Evolutionary conservation across 2,329 filamentous ascomycete species (phyloP).

Genomic region (Penicillium freii): DNA sequence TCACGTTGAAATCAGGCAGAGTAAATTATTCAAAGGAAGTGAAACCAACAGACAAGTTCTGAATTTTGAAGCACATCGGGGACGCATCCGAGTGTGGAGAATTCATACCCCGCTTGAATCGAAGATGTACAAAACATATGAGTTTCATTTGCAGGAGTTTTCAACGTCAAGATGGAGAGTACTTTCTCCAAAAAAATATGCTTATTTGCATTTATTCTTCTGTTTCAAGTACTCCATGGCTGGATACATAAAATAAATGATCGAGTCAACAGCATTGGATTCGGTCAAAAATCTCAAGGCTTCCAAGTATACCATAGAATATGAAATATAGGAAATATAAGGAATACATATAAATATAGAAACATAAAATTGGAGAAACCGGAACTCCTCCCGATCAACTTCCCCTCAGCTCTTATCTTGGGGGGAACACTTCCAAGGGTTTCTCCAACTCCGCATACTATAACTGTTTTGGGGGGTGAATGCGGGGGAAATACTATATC

Average conservation of each 20-base stretch:
- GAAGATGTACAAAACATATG: background rate
- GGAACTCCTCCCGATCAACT: background rate
- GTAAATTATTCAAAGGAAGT: background rate
- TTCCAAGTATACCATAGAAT: background rate
- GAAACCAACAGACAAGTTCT: background rate
- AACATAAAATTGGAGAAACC: background rate
- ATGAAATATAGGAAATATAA: background rate
- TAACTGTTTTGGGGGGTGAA: slow-evolving; percentile 5
- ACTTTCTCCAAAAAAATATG: background rate
- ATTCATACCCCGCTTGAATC: background rate
- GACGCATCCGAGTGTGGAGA: slow-evolving; percentile 9
- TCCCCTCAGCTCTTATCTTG: slow-evolving; percentile 8
- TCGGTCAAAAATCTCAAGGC: background rate
- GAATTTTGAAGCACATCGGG: slow-evolving; percentile 1
- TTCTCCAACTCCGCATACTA: slow-evolving; percentile 13
- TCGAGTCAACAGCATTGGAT: background rate
- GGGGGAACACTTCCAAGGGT: too few species aligned
- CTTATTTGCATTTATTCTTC: background rate
- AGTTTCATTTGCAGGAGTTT: background rate
- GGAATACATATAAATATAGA: background rate
- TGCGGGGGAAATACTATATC: slow-evolving; percentile 16
- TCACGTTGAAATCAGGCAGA: background rate
- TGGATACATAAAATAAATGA: background rate
- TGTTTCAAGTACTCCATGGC: background rate
- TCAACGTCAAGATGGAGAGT: too few species aligned